Conservation (phyloP, 805 yeast genomes). For the Suhomyces kilbournensis region DNA sequence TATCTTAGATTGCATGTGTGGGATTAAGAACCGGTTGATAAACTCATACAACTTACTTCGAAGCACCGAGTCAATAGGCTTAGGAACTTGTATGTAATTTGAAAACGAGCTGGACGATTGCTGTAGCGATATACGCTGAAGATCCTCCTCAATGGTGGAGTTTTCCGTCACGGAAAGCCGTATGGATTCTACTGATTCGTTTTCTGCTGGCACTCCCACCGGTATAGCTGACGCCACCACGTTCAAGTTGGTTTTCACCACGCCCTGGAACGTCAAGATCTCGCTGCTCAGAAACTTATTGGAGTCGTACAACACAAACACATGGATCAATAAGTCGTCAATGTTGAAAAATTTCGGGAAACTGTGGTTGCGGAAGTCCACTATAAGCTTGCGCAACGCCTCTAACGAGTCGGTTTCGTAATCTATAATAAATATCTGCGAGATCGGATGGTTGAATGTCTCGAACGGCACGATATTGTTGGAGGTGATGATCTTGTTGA, state of each 20-base stretch:
- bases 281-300: constrained; percentile 22
- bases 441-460: constrained; percentile 81
- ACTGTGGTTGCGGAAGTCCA: constrained; percentile 46
- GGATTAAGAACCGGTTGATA: constrained; percentile 53
- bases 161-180: constrained; percentile 20
- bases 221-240: constrained; percentile 25
- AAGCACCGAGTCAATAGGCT: constrained; percentile 39
- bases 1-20: constrained; percentile 84
- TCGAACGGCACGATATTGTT: constrained; percentile 72
- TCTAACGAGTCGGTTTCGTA: constrained; percentile 48
- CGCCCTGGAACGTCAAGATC: constrained; percentile 27
- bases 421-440: constrained; percentile 67
- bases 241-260: constrained; percentile 24
- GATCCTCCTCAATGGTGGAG: constrained; percentile 50
- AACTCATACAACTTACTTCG: constrained; percentile 44
- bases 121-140: constrained; percentile 33
- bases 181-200: constrained; percentile 9
- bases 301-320: constrained; percentile 30
- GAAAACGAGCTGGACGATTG: constrained; percentile 10
- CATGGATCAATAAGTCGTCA: constrained; percentile 54
- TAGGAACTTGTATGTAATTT: constrained; percentile 25
- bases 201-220: constrained; percentile 6
- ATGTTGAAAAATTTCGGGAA: constrained; percentile 65
- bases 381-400: constrained; percentile 55
- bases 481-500: constrained; percentile 58